These are phyloP conservation scores for Lodderomyces theae DNA, from an alignment of 1,139 yeast genomes.

Conservation along the genomic window DNA sequence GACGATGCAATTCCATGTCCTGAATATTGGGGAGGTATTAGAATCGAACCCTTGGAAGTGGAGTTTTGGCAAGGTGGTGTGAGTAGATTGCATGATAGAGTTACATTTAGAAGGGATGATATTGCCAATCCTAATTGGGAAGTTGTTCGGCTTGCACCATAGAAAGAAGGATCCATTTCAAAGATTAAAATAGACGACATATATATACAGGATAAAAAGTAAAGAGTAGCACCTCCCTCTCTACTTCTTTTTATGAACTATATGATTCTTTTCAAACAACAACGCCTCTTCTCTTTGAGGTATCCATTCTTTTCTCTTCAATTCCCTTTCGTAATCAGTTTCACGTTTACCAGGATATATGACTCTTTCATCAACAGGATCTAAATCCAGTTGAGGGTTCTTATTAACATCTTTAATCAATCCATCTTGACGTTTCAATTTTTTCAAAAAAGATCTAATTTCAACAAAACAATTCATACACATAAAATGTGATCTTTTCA, in stretches of 20 bases:
- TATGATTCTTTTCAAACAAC: conserved; percentile 24
- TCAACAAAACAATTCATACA: conserved; percentile 92
- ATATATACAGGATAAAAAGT: conserved; percentile 1
- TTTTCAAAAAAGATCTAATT: conserved; percentile 67
- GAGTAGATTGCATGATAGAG: conserved; percentile 86
- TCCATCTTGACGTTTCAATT: conserved; percentile 43
- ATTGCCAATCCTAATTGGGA: conserved; percentile 55
- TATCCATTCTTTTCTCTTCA: conserved; percentile 63
- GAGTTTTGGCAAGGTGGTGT: conserved; percentile 98
- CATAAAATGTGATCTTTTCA: conserved; percentile 82
- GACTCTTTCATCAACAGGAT: conserved; percentile 60
- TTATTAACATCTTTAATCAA: conserved; percentile 13
- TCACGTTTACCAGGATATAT: conserved; percentile 69
- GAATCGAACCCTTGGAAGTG: conserved; percentile 82
- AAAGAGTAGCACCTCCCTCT: too few relatives aligned
- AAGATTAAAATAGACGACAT: conserved; percentile 1
- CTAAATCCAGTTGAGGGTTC: conserved; percentile 48
- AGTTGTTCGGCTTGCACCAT: conserved; percentile 74
- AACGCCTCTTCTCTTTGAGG: conserved; percentile 47
- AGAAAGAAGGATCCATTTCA: conserved; percentile 10
- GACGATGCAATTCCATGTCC: conserved; percentile 82
- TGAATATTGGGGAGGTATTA: conserved; percentile 91
- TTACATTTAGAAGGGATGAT: conserved; percentile 62
- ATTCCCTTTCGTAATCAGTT: conserved; percentile 42
- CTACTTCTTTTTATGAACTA: conserved; percentile 19